These are phyloP conservation scores for Bassia scoparia DNA, from an alignment of 148 eudicot species.

Conservation along the genomic window DNA sequence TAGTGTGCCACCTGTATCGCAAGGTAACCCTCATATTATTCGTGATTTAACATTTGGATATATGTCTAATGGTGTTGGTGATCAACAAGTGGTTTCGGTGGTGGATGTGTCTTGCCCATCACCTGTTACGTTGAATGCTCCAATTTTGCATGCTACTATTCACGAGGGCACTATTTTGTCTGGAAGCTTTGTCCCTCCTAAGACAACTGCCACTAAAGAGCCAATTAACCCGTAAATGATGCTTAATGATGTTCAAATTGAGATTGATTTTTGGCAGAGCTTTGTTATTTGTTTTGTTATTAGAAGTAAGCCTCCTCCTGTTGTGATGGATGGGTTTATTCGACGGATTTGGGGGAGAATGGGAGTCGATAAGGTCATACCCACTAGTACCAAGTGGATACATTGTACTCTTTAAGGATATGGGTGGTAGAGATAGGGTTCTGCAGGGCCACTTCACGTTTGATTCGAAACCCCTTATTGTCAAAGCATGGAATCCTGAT, in stretches of 20 bases:
- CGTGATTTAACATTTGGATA: no score
- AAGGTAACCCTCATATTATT: no score
- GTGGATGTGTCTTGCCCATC: no score
- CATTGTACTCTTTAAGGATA: neutral
- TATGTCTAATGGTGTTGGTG: no score
- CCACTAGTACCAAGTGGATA: neutral
- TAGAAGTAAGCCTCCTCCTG: neutral
- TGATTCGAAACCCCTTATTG: neutral
- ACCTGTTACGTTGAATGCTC: no score
- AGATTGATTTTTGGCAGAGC: neutral
- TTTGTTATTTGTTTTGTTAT: neutral
- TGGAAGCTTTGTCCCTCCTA: no score
- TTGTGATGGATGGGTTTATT: constrained; percentile 2
- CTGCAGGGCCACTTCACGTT: neutral
- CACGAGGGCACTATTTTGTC: no score
- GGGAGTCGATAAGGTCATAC: neutral
- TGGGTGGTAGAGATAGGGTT: neutral
- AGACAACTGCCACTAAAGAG: no score
- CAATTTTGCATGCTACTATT: no score
- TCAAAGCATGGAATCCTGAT: neutral
- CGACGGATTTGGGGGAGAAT: neutral
- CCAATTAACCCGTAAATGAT: no score
- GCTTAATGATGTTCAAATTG: neutral
- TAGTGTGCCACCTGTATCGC: no score
- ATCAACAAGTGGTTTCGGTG: no score